Evolutionary conservation across 331 rosid genomes (phyloP).

Genomic region (Acacia pycnantha): DNA sequence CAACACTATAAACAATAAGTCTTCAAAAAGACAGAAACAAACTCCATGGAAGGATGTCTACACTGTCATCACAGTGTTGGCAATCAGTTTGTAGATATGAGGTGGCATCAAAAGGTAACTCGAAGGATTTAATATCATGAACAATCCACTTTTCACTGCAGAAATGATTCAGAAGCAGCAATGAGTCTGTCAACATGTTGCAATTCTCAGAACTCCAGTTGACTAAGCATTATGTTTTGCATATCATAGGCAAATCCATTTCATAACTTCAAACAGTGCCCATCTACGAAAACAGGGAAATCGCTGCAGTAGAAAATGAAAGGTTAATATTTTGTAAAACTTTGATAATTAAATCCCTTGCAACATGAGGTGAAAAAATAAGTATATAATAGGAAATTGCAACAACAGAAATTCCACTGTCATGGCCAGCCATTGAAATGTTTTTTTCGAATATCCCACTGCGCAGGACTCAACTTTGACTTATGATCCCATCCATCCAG

Average conservation of each 20-base stretch:
- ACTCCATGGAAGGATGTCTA: constrained; percentile 60
- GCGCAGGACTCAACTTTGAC: not conserved
- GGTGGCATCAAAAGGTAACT: constrained; percentile 38
- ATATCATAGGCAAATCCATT: constrained; percentile 33
- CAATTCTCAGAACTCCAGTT: constrained; percentile 47
- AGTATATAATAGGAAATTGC: not conserved
- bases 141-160: constrained; percentile 49
- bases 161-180: constrained; percentile 35
- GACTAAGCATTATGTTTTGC: constrained; percentile 35
- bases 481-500: constrained; percentile 2
- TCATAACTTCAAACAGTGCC: constrained; percentile 32
- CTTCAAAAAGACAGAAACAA: constrained; percentile 51
- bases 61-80: constrained; percentile 53
- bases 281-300: constrained; percentile 15
- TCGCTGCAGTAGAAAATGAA: constrained; percentile 32
- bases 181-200: constrained; percentile 51
- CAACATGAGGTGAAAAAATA: not conserved
- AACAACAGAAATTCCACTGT: not conserved
- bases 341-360: not conserved
- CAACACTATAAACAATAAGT: constrained; percentile 41
- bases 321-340: constrained; percentile 6
- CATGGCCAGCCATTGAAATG: not conserved
- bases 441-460: not conserved
- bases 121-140: constrained; percentile 43
- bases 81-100: constrained; percentile 43